A percentile compares a stretch with the other conserved stretches of the same genome.
These are phyloP conservation scores for Penicillium olsonii DNA, from an alignment of 2,329 filamentous ascomycete genomes.

Conservation along the genomic window DNA sequence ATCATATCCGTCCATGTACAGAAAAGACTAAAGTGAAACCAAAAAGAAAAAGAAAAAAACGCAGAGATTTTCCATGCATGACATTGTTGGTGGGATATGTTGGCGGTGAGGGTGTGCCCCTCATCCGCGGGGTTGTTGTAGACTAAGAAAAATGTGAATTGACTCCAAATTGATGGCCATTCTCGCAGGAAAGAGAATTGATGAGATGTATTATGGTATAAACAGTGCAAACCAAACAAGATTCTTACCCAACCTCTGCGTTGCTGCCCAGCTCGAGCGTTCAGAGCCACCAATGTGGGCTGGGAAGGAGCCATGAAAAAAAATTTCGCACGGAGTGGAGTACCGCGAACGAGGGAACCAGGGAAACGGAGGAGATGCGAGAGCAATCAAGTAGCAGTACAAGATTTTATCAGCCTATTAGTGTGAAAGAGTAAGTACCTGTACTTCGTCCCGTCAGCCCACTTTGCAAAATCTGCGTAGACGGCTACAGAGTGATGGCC, in stretches of 20 bases:
- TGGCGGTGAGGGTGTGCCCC: constrained; percentile 25
- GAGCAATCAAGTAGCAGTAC: constrained; percentile 10
- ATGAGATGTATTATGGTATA: constrained; percentile 1
- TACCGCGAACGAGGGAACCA: constrained; percentile 27
- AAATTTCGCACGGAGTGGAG: constrained; percentile 31
- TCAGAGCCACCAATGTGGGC: constrained; percentile 16
- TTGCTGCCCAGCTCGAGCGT: constrained; percentile 40
- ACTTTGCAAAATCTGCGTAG: constrained; percentile 36
- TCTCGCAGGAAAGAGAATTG: not conserved
- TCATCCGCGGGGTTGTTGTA: constrained; percentile 17
- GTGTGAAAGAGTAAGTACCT: constrained; percentile 2
- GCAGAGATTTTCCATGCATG: constrained; percentile 8
- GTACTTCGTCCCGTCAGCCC: constrained; percentile 18
- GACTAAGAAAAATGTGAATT: constrained; percentile 1
- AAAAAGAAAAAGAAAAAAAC: not conserved
- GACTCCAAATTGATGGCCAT: not conserved
- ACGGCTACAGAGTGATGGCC: constrained; percentile 21
- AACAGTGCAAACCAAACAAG: constrained; percentile 13
- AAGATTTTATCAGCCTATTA: not conserved
- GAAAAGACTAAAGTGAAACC: not conserved
- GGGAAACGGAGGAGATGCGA: constrained; percentile 23
- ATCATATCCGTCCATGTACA: not conserved
- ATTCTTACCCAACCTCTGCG: constrained; percentile 29
- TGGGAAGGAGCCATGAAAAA: constrained; percentile 20
- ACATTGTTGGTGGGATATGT: constrained; percentile 20